These are phyloP conservation scores for Metschnikowia continentalis DNA, from an alignment of 805 yeast species.

Conservation along the genomic window DNA sequence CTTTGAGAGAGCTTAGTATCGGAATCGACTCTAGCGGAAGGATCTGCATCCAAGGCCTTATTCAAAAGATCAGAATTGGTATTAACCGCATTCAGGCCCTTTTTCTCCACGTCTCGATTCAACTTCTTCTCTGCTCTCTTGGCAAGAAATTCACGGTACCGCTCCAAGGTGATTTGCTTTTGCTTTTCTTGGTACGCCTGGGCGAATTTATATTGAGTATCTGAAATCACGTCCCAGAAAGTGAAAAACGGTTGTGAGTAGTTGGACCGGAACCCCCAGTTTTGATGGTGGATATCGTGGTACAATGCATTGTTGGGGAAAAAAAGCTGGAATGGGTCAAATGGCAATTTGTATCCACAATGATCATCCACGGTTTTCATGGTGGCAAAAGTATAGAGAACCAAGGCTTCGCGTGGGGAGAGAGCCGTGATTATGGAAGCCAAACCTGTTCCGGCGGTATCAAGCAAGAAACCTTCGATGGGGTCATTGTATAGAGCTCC, in stretches of 20 bases:
- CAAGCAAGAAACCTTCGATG: conserved; percentile 87
- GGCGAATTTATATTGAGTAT: conserved; percentile 64
- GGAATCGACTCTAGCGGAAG: background rate
- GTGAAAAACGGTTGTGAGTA: conserved; percentile 95
- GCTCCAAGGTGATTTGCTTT: conserved; percentile 60
- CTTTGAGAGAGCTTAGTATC: background rate
- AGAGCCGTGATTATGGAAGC: conserved; percentile 62
- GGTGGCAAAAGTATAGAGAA: conserved; percentile 82
- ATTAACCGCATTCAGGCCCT: conserved; percentile 2
- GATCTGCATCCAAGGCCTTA: background rate
- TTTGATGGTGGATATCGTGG: conserved; percentile 97
- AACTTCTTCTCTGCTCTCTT: conserved; percentile 10
- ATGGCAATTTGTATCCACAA: conserved; percentile 94
- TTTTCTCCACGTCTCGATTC: background rate
- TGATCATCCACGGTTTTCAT: conserved; percentile 97
- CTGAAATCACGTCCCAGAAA: conserved; percentile 77
- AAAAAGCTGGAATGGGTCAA: conserved; percentile 80
- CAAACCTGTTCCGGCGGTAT: conserved; percentile 87
- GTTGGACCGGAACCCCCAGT: conserved; percentile 89
- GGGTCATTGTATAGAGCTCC: conserved; percentile 96
- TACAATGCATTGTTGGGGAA: conserved; percentile 95
- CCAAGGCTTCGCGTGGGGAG: conserved; percentile 69
- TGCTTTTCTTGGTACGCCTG: conserved; percentile 63
- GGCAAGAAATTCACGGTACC: conserved; percentile 54
- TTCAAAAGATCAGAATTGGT: background rate